Base-by-base conservation (phyloP, 179 eudicot species). In the Gypsophila paniculata region DNA sequence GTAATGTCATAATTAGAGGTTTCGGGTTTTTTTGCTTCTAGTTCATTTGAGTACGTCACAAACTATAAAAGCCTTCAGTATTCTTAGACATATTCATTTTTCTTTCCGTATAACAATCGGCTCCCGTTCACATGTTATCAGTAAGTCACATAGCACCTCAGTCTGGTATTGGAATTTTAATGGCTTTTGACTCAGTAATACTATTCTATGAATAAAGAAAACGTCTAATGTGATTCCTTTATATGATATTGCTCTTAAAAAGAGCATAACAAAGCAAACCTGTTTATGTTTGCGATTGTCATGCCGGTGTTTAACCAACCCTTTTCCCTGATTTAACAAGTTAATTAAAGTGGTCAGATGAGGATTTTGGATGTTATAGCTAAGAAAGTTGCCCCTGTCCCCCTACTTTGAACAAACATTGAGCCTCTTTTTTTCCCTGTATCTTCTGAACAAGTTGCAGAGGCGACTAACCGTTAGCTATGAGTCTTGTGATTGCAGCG, bases 271-370 rank as follows among this genome's bases (percentile, higher is more conserved):
- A 48, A 48, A 12, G 57, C 21, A 49, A 66, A 7, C 70, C 58
- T 67, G 70, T 46, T 5, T 49, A 23, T 25, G 34, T 48, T 49
- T 66, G 21, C 14, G 32, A 21, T 21, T 0, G 38, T 23, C 58
- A 66, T 66, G 18, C 29, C 48, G 70, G 70, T 48, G 9, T 42
- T 42, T 42, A 42, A 22, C 21, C 39, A 18, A 11, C 19, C 25
- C 14, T 23, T 23, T 22, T 19, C 39, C 69, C 51, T 65, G 69
- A 44, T 65, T 65, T 65, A 58, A 44, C 54, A 11, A 21, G 69
- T 21, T 42, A 17, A 22, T 65, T 65, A 42, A 42, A 65, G 69
- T 44, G 52, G 48, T 44, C 69, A 42, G 48, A 32, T n/a, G 67
- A 63, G 11, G 49, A 25, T 63, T 63, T 63, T 14, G 49, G 49